Percentiles rank a stretch among this genome's conserved stretches.
Evolutionary conservation across 192 early-diverging fungal genomes (phyloP).

Genomic region (Entomortierella parvispora): DNA sequence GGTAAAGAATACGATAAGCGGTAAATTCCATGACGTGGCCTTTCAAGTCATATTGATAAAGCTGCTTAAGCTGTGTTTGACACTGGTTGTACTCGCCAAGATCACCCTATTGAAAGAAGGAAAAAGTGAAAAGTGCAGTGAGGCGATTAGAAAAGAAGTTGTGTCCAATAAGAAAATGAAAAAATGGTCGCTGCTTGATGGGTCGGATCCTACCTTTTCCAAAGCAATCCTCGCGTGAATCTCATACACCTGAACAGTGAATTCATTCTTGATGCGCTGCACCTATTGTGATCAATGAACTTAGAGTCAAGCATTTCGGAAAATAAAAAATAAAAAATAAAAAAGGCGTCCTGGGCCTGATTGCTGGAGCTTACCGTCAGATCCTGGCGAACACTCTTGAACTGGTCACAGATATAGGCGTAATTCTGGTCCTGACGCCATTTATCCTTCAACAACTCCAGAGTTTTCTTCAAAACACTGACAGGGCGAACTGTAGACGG

Average conservation of each 20-base stretch:
- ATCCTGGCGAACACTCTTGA: constrained; percentile 96
- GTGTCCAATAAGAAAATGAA: too few relatives aligned
- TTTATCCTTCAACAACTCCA: constrained; percentile 78
- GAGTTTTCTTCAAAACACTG: constrained; percentile 75
- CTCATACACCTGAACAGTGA: constrained; percentile 96
- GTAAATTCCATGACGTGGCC: constrained; percentile 91
- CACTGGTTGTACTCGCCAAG: constrained; percentile 99
- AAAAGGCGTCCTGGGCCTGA: neutral
- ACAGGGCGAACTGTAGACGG: constrained; percentile 94
- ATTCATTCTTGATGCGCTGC: constrained; percentile 92
- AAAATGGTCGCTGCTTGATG: too few relatives aligned
- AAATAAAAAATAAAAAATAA: neutral
- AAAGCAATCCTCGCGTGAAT: constrained; percentile 94
- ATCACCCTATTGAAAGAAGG: constrained; percentile 74
- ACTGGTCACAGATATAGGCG: constrained; percentile 96
- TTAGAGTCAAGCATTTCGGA: neutral
- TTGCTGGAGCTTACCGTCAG: constrained; percentile 73
- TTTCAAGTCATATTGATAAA: constrained; percentile 78
- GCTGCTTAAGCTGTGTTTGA: constrained; percentile 91
- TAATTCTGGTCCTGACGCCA: constrained; percentile 92
- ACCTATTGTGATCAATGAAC: constrained; percentile 54
- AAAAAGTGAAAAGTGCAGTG: constrained; percentile 1
- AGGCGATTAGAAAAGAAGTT: neutral
- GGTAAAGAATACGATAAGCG: constrained; percentile 94
- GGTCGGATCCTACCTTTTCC: constrained; percentile 83